Base-by-base conservation (phyloP, 441 rosid genomes). In the Erodium moschatum region DNA sequence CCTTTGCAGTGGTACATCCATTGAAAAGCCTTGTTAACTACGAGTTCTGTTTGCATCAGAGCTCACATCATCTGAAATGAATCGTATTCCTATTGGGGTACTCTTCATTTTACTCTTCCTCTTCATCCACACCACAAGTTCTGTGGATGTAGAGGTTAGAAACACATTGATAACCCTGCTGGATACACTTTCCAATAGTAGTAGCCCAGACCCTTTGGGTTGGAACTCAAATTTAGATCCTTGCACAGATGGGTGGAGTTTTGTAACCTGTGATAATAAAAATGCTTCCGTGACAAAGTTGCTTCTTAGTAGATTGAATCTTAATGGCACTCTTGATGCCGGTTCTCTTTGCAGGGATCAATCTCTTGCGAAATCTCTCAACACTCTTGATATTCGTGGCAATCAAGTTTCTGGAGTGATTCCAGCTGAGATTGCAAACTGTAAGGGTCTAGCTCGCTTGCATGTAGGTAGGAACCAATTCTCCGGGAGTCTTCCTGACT, bases 271-370 rank as follows among this genome's bases (percentile, higher is more conserved):
- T 64, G 76, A 73, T 64, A 1, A 0, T 21, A 71, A 35, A 19
- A 50, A 65, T 46, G 77, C 24, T 18, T 48, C 56, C 5, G 85
- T 85, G 24, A 78, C 48, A 21, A 70, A 24, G 5, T 13, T 87
- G 33, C 16, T 5, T 11, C 77, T 87, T 18, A 69, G 68, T 35
- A 60, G 74, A n/a, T 66, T 75, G 13, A 64, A 75, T 72, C 81
- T 86, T 46, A 72, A 83, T 1, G 86, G 91, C 5, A 69, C 18
- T 16, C 75, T 86, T 60, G 77, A 86, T 69, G 76, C 79, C 12
- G 63, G 58, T 77, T 64, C 74, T 38, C 77, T 83, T 40, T 86
- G 91, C 73, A 79, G 69, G 42, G 67, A 68, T 33, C 68, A 62
- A 0, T 68, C 81, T 69, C 64, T 85, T 42, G 82, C 81, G 10